Evolutionary conservation across 2,329 filamentous ascomycete species (phyloP).

Genomic region (Stachybotrys echinatus): DNA sequence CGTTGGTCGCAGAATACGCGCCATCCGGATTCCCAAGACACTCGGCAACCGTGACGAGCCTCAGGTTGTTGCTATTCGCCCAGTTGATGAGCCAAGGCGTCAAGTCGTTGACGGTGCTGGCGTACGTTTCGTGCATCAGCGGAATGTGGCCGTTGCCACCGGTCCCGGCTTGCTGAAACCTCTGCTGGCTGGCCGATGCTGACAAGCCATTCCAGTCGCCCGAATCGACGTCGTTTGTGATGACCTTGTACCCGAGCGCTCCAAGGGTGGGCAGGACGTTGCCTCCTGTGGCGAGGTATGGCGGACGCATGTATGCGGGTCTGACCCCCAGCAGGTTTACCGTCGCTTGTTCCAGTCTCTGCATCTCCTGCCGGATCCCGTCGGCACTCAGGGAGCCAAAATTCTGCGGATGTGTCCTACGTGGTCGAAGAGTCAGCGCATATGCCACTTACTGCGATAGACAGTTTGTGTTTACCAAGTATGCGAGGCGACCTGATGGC

Average conservation of each 20-base stretch:
- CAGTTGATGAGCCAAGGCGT: conserved; percentile 46
- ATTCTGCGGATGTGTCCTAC: conserved; percentile 40
- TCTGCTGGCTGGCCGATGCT: conserved; percentile 45
- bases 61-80: conserved; percentile 41
- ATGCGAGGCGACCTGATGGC: conserved; percentile 50
- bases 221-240: conserved; percentile 56
- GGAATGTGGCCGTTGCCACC: conserved; percentile 45
- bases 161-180: conserved; percentile 40
- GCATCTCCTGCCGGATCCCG: conserved; percentile 42
- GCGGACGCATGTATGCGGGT: conserved; percentile 44
- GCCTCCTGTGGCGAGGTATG: conserved; percentile 42
- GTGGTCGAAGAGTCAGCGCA: background rate
- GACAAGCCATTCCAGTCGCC: conserved; percentile 54
- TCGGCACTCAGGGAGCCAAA: conserved; percentile 32
- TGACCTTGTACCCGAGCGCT: conserved; percentile 51
- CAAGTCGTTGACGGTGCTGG: conserved; percentile 40
- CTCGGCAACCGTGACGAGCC: conserved; percentile 46
- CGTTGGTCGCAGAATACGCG: background rate
- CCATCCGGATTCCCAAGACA: conserved; percentile 22
- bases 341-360: conserved; percentile 42
- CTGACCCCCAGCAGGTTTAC: conserved; percentile 44
- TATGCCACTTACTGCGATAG: background rate
- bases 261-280: conserved; percentile 35
- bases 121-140: conserved; percentile 53
- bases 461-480: conserved; percentile 32